A percentile compares a stretch with the other conserved stretches of the same genome.
Evolutionary conservation across 257 asterid genomes (phyloP).

Genomic region (Solanum verrucosum): DNA sequence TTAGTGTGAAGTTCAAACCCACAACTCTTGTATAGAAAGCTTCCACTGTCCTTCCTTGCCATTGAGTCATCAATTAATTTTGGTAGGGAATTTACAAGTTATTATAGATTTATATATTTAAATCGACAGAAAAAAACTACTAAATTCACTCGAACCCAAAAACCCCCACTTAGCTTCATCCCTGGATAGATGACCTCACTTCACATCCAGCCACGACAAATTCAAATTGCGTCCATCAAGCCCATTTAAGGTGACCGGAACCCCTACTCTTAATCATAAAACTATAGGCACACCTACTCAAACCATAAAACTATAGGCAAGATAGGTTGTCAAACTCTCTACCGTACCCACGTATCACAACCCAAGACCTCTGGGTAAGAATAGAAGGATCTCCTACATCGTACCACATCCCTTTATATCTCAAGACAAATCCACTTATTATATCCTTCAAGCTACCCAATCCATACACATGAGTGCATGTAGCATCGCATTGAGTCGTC

Average conservation of each 20-base stretch:
- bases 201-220: background rate
- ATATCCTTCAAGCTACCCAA: background rate
- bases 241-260: background rate
- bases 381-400: too few species aligned
- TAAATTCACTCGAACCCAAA: rapidly evolving
- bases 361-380: too few species aligned
- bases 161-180: too few species aligned
- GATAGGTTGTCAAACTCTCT: background rate
- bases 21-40: too few species aligned
- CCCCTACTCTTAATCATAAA: background rate
- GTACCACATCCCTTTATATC: too few species aligned
- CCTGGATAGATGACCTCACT: background rate
- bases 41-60: too few species aligned
- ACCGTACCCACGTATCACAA: too few species aligned
- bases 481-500: background rate
- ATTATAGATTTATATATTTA: too few species aligned
- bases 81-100: too few species aligned
- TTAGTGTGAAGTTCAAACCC: background rate
- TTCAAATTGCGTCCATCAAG: background rate
- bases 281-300: background rate
- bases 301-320: background rate
- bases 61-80: too few species aligned
- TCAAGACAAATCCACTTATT: background rate
- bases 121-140: too few species aligned
- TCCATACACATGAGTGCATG: background rate